Evolutionary conservation across 345 rosid species (phyloP).

Genomic region (Erodium maritimum): DNA sequence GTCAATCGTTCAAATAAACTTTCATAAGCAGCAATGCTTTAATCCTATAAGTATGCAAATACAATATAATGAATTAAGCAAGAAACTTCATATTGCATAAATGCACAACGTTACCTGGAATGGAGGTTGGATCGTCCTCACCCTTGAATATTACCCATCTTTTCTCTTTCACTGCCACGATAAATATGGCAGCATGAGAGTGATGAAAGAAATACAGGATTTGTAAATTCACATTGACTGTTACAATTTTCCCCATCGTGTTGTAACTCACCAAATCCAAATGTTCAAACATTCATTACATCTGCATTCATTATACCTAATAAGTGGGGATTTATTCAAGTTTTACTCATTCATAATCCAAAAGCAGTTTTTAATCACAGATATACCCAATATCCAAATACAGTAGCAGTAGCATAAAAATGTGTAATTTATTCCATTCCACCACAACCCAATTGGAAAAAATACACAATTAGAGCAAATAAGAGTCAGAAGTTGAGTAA

Average conservation of each 20-base stretch:
- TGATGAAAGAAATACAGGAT: neutral
- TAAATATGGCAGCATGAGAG: slow-evolving; percentile 3
- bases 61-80: neutral
- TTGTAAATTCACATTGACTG: neutral
- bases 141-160: slow-evolving; percentile 82
- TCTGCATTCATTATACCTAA: neutral
- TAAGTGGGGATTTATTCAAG: neutral
- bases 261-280: neutral
- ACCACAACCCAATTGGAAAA: neutral
- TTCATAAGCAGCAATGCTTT: neutral
- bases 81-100: neutral
- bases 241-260: neutral
- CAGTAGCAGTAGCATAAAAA: neutral
- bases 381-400: no score
- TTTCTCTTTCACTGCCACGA: slow-evolving; percentile 78
- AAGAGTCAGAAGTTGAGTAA: neutral
- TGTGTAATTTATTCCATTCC: no score
- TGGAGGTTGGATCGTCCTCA: slow-evolving; percentile 74
- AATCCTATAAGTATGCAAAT: neutral
- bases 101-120: slow-evolving; percentile 48
- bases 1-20: neutral
- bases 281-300: neutral
- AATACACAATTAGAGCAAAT: neutral
- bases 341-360: neutral
- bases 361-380: neutral